Evolutionary conservation across 495 filamentous ascomycete genomes (phyloP), one percentile per base, ranked within the genome.

Genomic region (Podospora pseudocomata): DNA sequence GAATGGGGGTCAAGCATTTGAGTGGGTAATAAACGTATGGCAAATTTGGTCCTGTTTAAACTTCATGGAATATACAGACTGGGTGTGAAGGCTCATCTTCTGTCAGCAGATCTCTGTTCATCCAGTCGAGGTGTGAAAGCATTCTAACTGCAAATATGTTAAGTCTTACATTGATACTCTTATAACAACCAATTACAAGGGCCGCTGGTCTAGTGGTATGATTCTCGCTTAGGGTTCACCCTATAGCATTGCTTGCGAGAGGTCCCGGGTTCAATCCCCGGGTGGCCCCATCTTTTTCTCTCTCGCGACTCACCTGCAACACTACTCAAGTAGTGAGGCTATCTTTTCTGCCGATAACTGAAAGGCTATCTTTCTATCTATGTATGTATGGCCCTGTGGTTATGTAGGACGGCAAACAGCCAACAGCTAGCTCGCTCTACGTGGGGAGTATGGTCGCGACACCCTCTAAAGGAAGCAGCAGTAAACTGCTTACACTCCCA

Each of bases 211-310:
- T 70, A 70, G 68, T 67, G 68, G 68, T 70, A 70, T 70, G 68
- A 70, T 70, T 70, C 68, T 67, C 68, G 68, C 68, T 70, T 70
- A 71, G 69, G 69, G 66, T 66, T 58, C 63, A 71, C 69, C 66
- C 65, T 67, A 64, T 19, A 71, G 63, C 69, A 66, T 16, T 30
- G 26, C 30, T 65, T 71, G 70, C 66, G 70, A 66, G 70, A 71
- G 70, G 70, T 68, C 70, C 70, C 70, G 66, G 66, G 70, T 71
- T 71, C 70, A 59, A 71, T 68, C 66, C 70, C 66, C 70, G 70
- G 70, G 58, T 64, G 68, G 70, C 70, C 70, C 70, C 26, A 57
- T 49, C n/a, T n/a, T 26, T 59, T 58, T 66, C 19, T 23, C 9
- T 60, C 60, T 23, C 20, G 20, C 20, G 20, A 23, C 20, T 23